Evolutionary conservation across 257 asterid species (phyloP).

Genomic region (Lantana camara): DNA sequence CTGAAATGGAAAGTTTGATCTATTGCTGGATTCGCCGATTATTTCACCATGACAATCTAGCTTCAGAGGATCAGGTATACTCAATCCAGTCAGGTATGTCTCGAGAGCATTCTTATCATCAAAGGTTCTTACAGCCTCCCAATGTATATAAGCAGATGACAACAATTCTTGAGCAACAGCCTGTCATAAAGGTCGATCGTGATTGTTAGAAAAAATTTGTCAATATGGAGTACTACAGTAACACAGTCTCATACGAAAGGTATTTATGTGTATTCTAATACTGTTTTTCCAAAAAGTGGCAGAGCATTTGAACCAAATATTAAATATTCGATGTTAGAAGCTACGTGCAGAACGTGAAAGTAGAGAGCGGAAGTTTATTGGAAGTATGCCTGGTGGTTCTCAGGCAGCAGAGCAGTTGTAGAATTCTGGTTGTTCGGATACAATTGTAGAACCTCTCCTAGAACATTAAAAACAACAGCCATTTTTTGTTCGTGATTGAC

Average conservation of each 20-base stretch:
- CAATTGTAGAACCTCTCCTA: conserved; percentile 43
- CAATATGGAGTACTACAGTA: no score
- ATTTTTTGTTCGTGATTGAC: conserved; percentile 21
- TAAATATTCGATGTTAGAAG: no score
- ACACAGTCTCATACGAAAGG: no score
- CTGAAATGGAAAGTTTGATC: background rate
- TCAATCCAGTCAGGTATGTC: conserved; percentile 13
- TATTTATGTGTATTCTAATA: no score
- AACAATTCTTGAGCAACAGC: conserved; percentile 37
- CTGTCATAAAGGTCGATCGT: conserved; percentile 30
- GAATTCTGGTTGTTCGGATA: conserved; percentile 22
- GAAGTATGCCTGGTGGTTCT: conserved; percentile 43
- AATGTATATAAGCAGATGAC: conserved; percentile 40
- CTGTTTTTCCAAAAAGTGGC: no score
- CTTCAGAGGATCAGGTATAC: background rate
- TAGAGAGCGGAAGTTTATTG: conserved; percentile 3
- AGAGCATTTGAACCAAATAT: background rate
- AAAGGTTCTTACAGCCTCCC: conserved; percentile 26
- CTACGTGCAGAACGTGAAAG: background rate
- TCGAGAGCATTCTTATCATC: conserved; percentile 35
- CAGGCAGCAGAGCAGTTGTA: conserved; percentile 27
- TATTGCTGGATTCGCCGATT: conserved; percentile 16
- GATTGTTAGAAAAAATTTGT: conserved; percentile 11
- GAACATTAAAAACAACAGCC: conserved; percentile 43
- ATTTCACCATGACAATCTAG: background rate